phyloP scores from a whole-genome alignment of 768 basidiomycete genomes.

The Mycena metata region DNA sequence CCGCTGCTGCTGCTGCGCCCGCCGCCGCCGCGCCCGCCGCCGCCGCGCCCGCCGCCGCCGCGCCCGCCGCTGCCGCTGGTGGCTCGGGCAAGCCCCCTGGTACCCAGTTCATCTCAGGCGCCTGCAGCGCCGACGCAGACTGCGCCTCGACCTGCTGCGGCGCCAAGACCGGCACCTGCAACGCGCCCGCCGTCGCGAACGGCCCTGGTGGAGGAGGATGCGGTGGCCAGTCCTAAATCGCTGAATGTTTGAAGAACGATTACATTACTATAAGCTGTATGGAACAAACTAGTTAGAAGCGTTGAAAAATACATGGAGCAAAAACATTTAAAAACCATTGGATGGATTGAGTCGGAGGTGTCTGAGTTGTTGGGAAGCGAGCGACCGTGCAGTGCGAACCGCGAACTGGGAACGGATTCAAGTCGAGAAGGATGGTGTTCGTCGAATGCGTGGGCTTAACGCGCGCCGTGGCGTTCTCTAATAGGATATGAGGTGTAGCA shows the following conservation, averaged over 20 bases:
- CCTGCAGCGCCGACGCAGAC: constrained; percentile 19
- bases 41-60: too few species aligned
- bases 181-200: constrained; percentile 11
- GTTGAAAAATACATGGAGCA: constrained; percentile 5
- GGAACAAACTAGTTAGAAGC: background rate
- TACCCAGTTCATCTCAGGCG: constrained; percentile 7
- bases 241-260: background rate
- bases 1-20: background rate
- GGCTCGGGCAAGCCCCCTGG: constrained; percentile 6
- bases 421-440: too few species aligned
- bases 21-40: background rate
- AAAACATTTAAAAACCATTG: background rate
- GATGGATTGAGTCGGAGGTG: too few species aligned
- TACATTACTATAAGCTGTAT: background rate
- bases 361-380: too few species aligned
- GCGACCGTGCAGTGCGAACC: too few species aligned
- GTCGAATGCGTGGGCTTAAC: too few species aligned
- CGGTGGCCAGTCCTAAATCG: background rate
- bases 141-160: constrained; percentile 22
- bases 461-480: too few species aligned
- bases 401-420: too few species aligned
- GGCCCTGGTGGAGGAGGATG: constrained; percentile 10
- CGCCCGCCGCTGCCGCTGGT: background rate
- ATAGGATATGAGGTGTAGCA: too few species aligned
- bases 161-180: background rate